These are phyloP conservation scores for Corchorus capsularis DNA, from an alignment of 345 rosid genomes.

Conservation along the genomic window DNA sequence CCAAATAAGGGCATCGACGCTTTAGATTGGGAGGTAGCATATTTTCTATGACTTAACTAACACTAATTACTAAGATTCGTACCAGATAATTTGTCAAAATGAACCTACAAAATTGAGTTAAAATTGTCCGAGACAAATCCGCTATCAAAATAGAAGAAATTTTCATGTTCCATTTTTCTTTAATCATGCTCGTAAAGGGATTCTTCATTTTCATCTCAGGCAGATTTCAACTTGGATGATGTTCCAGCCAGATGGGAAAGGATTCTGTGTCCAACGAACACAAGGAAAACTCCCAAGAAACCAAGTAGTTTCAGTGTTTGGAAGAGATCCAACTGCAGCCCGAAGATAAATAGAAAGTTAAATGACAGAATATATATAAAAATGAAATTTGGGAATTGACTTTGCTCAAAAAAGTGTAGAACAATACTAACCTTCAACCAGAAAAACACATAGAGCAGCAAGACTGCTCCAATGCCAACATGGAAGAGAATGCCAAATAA, in stretches of 20 bases:
- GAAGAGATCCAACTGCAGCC: slow-evolving; percentile 84
- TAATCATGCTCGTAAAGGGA: background rate
- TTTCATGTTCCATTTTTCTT: background rate
- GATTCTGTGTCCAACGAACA: slow-evolving; percentile 84
- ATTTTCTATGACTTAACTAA: background rate
- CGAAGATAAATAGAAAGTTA: background rate
- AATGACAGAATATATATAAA: background rate
- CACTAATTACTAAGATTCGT: background rate
- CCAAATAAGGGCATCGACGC: background rate
- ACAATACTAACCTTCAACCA: slow-evolving; percentile 73
- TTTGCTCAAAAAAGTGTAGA: background rate
- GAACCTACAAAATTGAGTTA: slow-evolving; percentile 13
- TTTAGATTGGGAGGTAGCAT: background rate
- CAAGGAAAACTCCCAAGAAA: slow-evolving; percentile 74
- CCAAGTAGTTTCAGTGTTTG: slow-evolving; percentile 79
- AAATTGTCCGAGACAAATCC: background rate
- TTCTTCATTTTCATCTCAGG: slow-evolving; percentile 32
- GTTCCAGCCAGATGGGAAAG: slow-evolving; percentile 80
- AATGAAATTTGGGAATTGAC: background rate
- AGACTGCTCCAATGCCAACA: slow-evolving; percentile 78
- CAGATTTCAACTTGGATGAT: slow-evolving; percentile 84
- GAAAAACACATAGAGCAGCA: slow-evolving; percentile 81
- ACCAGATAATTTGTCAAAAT: background rate
- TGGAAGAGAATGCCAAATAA: slow-evolving; percentile 79
- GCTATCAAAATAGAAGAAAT: background rate